A percentile compares a stretch with the other conserved stretches of the same genome.
These are phyloP conservation scores for Monosporozyma aerobia DNA, from an alignment of 805 yeast genomes.

Conservation along the genomic window DNA sequence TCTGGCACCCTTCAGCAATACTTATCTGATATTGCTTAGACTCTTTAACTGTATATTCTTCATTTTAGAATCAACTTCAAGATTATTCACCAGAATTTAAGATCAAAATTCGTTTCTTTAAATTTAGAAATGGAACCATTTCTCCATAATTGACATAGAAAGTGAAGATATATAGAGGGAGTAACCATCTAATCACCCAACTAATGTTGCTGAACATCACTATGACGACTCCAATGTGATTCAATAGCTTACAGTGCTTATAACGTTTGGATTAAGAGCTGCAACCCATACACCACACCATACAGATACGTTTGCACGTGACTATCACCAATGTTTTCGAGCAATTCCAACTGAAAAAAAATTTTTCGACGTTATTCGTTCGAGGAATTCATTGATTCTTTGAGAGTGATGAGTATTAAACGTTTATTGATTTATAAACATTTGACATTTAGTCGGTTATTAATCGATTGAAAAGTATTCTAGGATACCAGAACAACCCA, in stretches of 20 bases:
- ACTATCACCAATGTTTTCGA: neutral
- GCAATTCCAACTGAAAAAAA: neutral
- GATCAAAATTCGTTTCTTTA: neutral
- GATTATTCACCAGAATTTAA: neutral
- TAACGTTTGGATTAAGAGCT: neutral
- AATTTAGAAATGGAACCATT: neutral
- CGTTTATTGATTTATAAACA: neutral
- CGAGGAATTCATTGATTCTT: neutral
- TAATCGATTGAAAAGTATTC: neutral
- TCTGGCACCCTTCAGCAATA: too few relatives aligned
- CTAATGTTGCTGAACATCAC: neutral
- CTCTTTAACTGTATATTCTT: neutral
- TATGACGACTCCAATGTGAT: neutral
- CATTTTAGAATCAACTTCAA: neutral
- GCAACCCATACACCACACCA: neutral
- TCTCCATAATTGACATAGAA: neutral
- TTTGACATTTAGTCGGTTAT: neutral
- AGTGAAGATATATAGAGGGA: too few relatives aligned
- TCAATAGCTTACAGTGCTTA: too few relatives aligned
- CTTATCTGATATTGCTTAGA: too few relatives aligned
- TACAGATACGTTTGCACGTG: neutral
- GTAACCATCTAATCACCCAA: too few relatives aligned
- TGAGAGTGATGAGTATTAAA: neutral
- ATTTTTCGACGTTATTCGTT: neutral
- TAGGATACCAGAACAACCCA: neutral